Evolutionary conservation across 192 early-diverging fungal species (phyloP), one percentile per base, ranked within the genome.

Genomic region (Backusella mclennaniae): DNA sequence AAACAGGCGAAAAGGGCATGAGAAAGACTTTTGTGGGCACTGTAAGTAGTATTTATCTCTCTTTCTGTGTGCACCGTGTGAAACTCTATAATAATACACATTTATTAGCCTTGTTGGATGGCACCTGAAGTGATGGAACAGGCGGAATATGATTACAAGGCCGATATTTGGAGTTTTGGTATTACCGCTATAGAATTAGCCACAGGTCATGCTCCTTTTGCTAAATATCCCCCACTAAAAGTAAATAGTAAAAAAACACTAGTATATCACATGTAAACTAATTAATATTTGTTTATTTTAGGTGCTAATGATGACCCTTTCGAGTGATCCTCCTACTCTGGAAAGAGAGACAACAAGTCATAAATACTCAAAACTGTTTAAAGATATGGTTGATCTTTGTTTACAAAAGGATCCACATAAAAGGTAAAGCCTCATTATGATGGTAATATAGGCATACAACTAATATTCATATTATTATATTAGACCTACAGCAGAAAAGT

Each of bases 111-210:
- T 35, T 90, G 89, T 68, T 90, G 87, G 87, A 89, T 92, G 89
- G 88, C 91, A 44, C 89, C 94, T 17, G 89, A 96, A 78, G 94
- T 96, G 21, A 96, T 96, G 95, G 93, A 96, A 74, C 95, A 96
- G 76, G 87, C 87, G 8, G 93, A 92, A 6, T 96, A 96, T 84
- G 92, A 95, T 78, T 95, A 90, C 78, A 95, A 95, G 78, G 95
- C 95, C 5, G 95, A 96, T 77, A 96, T 96, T 72, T 96, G 95
- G 95, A 92, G 90, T 75, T 96, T 96, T 85, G 95, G 95, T 42
- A 96, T 96, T 53, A 96, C 95, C 11, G 88, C 92, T 7, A 82
- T 96, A 59, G 95, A 96, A 80, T 79, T 96, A n/a, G 93, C 95
- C 7, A 94, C 92, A n/a, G 95, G 95, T 15, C 92, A 94, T 78